These are phyloP conservation scores for Pelargonium australe DNA, from an alignment of 441 rosid species.

Conservation along the genomic window DNA sequence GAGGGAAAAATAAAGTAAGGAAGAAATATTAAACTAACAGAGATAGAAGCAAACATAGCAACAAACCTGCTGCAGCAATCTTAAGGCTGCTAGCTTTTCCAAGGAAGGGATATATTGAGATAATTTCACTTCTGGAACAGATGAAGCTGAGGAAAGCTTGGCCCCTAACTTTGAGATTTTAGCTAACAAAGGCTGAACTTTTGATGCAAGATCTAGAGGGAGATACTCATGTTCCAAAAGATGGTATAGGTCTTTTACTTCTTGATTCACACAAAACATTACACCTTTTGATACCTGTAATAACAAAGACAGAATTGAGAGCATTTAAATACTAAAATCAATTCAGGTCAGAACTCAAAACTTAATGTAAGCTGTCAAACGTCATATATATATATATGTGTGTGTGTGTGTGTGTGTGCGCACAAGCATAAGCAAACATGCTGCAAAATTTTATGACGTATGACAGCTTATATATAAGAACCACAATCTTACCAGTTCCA, in stretches of 20 bases:
- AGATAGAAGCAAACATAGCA: constrained; percentile 11
- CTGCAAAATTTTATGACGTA: too few relatives aligned
- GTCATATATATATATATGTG: too few relatives aligned
- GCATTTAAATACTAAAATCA: too few relatives aligned
- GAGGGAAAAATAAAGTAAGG: background rate
- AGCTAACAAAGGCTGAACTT: constrained; percentile 64
- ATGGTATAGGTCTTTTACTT: constrained; percentile 90
- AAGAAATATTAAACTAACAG: too few relatives aligned
- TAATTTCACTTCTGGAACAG: constrained; percentile 82
- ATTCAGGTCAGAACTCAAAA: background rate
- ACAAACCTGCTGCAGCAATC: constrained; percentile 84
- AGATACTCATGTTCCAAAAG: constrained; percentile 84
- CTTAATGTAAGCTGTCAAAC: too few relatives aligned
- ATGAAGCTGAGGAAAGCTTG: constrained; percentile 83
- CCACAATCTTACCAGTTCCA: constrained; percentile 68
- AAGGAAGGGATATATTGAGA: constrained; percentile 77
- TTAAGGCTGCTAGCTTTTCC: constrained; percentile 80
- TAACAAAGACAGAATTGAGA: background rate
- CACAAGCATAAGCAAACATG: too few relatives aligned
- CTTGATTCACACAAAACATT: constrained; percentile 84
- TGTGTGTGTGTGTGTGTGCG: too few relatives aligned
- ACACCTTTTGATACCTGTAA: constrained; percentile 84
- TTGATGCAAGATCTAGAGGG: constrained; percentile 76
- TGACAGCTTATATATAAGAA: too few relatives aligned
- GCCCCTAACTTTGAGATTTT: constrained; percentile 85